Conservation (phyloP, 768 basidiomycete species). For the Psilocybe cyanescens region DNA sequence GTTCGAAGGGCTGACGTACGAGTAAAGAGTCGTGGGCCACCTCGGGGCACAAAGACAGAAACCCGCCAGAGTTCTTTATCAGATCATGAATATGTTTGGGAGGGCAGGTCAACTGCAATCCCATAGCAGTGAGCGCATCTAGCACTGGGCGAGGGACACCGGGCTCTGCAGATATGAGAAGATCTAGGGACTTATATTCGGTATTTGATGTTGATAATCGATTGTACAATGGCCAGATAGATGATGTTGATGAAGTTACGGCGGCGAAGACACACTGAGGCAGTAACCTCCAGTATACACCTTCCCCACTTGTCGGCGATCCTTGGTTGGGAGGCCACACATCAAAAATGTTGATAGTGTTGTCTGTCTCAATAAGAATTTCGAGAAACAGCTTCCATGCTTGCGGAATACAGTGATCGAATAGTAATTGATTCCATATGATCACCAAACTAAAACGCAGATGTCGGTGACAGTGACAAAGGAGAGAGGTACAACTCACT, state of each 20-base stretch:
- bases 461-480: not conserved
- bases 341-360: conserved; percentile 33
- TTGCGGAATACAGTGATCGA: conserved; percentile 46
- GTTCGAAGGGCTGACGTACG: conserved; percentile 26
- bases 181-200: conserved; percentile 17
- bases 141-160: conserved; percentile 25
- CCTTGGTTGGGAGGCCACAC: conserved; percentile 43
- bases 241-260: conserved; percentile 26
- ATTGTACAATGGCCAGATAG: conserved; percentile 40
- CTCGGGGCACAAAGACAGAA: conserved; percentile 29
- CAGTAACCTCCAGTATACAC: conserved; percentile 40
- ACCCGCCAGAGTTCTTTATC: conserved; percentile 18
- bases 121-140: conserved; percentile 32
- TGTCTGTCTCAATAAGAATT: conserved; percentile 27
- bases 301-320: conserved; percentile 39
- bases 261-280: conserved; percentile 30
- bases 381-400: conserved; percentile 43
- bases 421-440: conserved; percentile 52
- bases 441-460: conserved; percentile 38
- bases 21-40: conserved; percentile 31
- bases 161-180: conserved; percentile 30
- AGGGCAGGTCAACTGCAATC: conserved; percentile 37
- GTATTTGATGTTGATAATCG: not conserved
- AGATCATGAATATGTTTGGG: conserved; percentile 37
- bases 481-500: conserved; percentile 31